Percentiles rank a stretch among this genome's conserved stretches.
Evolutionary conservation across 768 basidiomycete species (phyloP).

Genomic region (Coprinopsis sp.): DNA sequence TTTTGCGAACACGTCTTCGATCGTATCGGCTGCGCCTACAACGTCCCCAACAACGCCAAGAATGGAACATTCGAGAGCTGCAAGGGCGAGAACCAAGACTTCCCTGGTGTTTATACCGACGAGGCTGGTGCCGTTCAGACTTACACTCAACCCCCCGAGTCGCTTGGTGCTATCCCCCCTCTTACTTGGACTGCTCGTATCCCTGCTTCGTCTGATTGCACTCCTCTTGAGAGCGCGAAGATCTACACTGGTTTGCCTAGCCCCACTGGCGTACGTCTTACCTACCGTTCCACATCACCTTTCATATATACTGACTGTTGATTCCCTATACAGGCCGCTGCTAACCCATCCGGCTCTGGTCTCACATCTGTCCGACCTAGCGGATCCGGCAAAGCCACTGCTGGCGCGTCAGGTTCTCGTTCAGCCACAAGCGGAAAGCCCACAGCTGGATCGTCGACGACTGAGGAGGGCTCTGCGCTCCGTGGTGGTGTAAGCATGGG

Average conservation of each 20-base stretch:
- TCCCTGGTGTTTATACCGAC: constrained; percentile 46
- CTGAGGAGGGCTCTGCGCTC: no score
- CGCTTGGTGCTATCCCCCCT: constrained; percentile 34
- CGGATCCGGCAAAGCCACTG: neutral
- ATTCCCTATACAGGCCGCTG: neutral
- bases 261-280: constrained; percentile 5
- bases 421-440: no score
- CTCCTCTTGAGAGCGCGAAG: constrained; percentile 18
- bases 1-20: constrained; percentile 71
- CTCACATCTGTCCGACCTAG: neutral
- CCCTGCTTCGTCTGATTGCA: constrained; percentile 37
- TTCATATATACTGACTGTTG: neutral
- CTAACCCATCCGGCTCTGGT: no score
- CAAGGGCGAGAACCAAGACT: constrained; percentile 56
- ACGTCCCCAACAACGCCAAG: constrained; percentile 59
- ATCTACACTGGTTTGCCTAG: constrained; percentile 23
- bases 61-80: constrained; percentile 59
- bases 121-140: constrained; percentile 33
- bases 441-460: no score
- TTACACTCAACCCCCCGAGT: constrained; percentile 42
- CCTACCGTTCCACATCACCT: no score
- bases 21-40: constrained; percentile 69
- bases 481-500: no score
- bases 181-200: constrained; percentile 39
- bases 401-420: no score